Base-by-base conservation (phyloP, 345 rosid species). In the Viola odorata region DNA sequence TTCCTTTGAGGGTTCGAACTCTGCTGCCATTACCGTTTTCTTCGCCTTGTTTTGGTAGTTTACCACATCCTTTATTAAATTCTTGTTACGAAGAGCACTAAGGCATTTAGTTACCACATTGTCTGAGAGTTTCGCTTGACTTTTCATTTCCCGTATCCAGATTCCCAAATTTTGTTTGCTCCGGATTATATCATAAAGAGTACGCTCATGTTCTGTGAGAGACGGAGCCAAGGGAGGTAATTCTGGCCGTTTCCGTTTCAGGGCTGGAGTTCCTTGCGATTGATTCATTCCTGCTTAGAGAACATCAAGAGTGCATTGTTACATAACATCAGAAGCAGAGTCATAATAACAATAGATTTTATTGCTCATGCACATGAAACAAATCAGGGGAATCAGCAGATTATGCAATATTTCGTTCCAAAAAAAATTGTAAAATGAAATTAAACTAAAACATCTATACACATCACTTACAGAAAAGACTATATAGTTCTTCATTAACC, bases 131-230 rank as follows among this genome's bases (percentile, higher is more conserved):
- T 68, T 69, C 4, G 78, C 76, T 17, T 72, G 87, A 8, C n/a
- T n/a, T 70, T 73, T 88, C 64, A 88, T 15, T 55, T 84, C 87
- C 32, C 11, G 23, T 3, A 56, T 60, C 63, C 85, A 85, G 1
- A 85, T 85, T 0, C 97, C 92, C 75, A 71, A 73, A 39, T 77
- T 85, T 80, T 83, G 59, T 65, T 82, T 88, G 75, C 78, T 72
- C 49, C 61, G 70, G 44, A 94, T 88, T 12, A 73, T 13, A 32
- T 74, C 67, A 11, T 75, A 78, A 37, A 88, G 53, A 7, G 41
- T 57, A 23, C 64, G 73, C 73, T 90, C 95, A 12, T 86, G 81
- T 41, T 79, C 84, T 13, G 84, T 76, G 56, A 79, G 62, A 45
- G 76, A 64, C 44, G 60, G 64, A 17, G 65, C 32, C 12, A 75